phyloP scores from a whole-genome alignment of 257 asterid species.

The Cordia subcordata region DNA sequence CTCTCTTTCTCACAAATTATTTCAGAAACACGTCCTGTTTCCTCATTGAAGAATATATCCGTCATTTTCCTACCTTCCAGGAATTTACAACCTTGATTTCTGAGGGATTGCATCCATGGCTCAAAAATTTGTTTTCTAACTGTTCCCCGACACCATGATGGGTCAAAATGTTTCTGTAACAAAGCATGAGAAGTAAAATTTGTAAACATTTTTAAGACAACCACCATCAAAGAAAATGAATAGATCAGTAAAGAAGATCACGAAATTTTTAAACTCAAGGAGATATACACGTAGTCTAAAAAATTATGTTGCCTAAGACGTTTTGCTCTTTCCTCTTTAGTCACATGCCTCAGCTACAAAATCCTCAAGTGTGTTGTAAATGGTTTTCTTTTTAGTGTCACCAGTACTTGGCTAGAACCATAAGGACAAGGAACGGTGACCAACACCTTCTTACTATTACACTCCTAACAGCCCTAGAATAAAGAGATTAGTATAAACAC shows the following conservation, averaged over 20 bases:
- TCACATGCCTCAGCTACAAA: too few relatives aligned
- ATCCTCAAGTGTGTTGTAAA: too few relatives aligned
- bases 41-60: constrained; percentile 39
- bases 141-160: constrained; percentile 50
- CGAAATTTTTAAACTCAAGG: too few relatives aligned
- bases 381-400: too few relatives aligned
- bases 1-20: constrained; percentile 56
- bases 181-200: constrained; percentile 3
- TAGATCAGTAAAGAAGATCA: neutral
- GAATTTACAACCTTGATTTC: constrained; percentile 47
- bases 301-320: too few relatives aligned
- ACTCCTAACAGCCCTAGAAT: too few relatives aligned
- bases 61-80: constrained; percentile 53
- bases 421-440: too few relatives aligned
- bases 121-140: constrained; percentile 43
- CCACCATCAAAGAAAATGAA: neutral
- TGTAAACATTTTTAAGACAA: neutral
- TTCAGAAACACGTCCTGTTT: constrained; percentile 40
- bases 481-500: too few relatives aligned
- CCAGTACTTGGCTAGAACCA: too few relatives aligned
- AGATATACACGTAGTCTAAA: too few relatives aligned
- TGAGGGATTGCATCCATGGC: constrained; percentile 52
- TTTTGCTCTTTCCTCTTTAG: too few relatives aligned
- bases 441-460: too few relatives aligned
- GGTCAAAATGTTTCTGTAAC: constrained; percentile 42